A percentile compares a stretch with the other conserved stretches of the same genome.
Evolutionary conservation across 108 stramenopile species (phyloP).

Genomic region (Licmophora abbreviata): DNA sequence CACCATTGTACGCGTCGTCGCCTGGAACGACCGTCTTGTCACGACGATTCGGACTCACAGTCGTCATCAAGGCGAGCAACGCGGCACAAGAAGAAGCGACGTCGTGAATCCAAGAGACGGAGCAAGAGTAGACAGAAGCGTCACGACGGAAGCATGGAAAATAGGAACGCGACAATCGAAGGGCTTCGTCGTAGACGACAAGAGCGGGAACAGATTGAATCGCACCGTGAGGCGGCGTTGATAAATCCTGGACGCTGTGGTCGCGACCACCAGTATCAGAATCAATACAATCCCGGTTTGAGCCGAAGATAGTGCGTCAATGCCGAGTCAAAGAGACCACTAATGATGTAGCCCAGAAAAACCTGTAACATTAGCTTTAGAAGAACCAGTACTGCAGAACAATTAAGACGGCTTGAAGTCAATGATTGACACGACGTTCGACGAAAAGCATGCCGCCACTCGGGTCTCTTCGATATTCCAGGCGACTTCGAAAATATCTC

Average conservation of each 20-base stretch:
- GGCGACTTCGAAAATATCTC: constrained; percentile 90
- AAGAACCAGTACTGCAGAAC: too few relatives aligned
- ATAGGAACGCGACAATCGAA: constrained; percentile 7
- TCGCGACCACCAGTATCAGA: constrained; percentile 8
- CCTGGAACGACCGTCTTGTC: background rate
- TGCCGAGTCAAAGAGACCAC: too few relatives aligned
- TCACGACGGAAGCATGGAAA: background rate
- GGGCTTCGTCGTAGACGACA: constrained; percentile 14
- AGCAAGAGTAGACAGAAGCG: background rate
- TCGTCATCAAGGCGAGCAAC: constrained; percentile 5
- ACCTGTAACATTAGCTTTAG: too few relatives aligned
- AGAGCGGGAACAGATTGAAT: constrained; percentile 17
- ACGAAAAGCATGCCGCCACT: constrained; percentile 85
- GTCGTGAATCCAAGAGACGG: background rate
- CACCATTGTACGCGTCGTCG: background rate
- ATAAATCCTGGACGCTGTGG: background rate
- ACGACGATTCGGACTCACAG: background rate
- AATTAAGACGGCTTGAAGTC: constrained; percentile 47
- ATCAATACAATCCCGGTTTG: constrained; percentile 20
- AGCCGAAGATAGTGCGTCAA: constrained; percentile 17
- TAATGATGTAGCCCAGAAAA: too few relatives aligned
- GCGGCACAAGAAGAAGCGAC: background rate
- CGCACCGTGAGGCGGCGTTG: constrained; percentile 10
- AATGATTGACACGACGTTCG: constrained; percentile 79
- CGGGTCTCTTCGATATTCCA: constrained; percentile 90